These are phyloP conservation scores for Apiospora aurea DNA, from an alignment of 2,329 filamentous ascomycete genomes.

Conservation along the genomic window DNA sequence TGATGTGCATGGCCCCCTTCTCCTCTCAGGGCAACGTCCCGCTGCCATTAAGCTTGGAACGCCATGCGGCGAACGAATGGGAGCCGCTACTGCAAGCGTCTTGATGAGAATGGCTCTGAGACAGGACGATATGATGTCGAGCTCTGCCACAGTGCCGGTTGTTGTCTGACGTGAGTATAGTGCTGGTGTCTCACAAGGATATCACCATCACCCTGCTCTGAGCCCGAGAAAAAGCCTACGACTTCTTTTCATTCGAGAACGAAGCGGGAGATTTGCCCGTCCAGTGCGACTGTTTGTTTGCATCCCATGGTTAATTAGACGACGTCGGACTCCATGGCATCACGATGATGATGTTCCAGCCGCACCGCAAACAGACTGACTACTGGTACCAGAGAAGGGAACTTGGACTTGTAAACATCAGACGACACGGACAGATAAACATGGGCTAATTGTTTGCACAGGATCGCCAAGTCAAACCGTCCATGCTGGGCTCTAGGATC, in stretches of 20 bases:
- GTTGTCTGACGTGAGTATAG: background rate
- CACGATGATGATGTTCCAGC: background rate
- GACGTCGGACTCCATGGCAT: background rate
- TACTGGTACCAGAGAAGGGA: too few relatives aligned
- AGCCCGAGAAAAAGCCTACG: background rate
- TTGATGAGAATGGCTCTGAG: background rate
- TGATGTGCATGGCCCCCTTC: background rate
- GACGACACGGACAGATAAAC: background rate
- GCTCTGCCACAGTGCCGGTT: background rate
- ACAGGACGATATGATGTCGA: conserved; percentile 15
- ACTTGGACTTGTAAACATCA: background rate
- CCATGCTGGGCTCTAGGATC: background rate
- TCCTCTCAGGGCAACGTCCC: background rate
- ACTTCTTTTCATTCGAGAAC: background rate
- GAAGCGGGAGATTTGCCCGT: background rate
- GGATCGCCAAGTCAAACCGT: background rate
- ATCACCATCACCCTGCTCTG: background rate
- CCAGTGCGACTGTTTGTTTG: conserved; percentile 4
- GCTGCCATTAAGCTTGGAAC: background rate
- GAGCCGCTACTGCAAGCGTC: background rate
- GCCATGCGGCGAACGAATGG: background rate
- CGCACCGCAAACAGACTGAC: background rate
- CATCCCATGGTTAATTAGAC: conserved; percentile 2
- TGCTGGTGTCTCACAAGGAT: background rate
- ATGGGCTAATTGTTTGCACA: background rate